These are phyloP conservation scores for Debaryomyces psychrophilus DNA, from an alignment of 1,139 yeast species.

Conservation along the genomic window DNA sequence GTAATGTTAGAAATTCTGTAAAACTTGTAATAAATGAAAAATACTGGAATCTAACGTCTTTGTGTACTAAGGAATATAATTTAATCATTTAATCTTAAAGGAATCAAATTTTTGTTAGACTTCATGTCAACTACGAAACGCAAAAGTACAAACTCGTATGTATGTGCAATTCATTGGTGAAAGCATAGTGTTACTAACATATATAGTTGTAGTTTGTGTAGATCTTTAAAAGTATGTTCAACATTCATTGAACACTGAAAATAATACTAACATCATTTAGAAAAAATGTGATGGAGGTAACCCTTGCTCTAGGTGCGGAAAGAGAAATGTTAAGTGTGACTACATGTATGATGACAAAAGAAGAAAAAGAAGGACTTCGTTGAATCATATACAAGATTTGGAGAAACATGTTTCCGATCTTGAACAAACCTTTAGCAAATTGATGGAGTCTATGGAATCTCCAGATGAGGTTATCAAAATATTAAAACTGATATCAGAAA, in stretches of 20 bases:
- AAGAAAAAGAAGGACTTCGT: slow-evolving; percentile 10
- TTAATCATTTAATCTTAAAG: too few relatives aligned
- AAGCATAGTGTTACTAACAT: neutral
- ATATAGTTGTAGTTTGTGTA: slow-evolving; percentile 1
- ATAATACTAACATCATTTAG: neutral
- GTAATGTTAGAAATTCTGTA: neutral
- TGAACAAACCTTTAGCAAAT: slow-evolving; percentile 9
- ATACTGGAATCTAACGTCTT: too few relatives aligned
- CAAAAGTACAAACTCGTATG: slow-evolving; percentile 6
- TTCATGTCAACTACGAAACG: neutral
- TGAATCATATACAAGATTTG: slow-evolving; percentile 14
- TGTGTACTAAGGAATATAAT: too few relatives aligned
- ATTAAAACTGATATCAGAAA: slow-evolving; percentile 4
- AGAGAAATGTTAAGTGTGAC: slow-evolving; percentile 11
- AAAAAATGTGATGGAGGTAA: slow-evolving; percentile 15
- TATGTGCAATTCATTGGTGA: neutral
- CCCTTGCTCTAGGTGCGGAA: slow-evolving; percentile 13
- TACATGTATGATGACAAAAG: slow-evolving; percentile 14
- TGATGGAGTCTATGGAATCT: slow-evolving; percentile 11
- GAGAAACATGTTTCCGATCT: slow-evolving; percentile 10
- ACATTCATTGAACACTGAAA: neutral
- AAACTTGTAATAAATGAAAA: too few relatives aligned
- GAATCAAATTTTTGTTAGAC: neutral
- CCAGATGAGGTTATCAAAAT: slow-evolving; percentile 6
- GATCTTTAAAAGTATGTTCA: slow-evolving; percentile 3